Conservation (phyloP, 2,329 filamentous ascomycete species). For the Beauveria pseudobassiana region DNA sequence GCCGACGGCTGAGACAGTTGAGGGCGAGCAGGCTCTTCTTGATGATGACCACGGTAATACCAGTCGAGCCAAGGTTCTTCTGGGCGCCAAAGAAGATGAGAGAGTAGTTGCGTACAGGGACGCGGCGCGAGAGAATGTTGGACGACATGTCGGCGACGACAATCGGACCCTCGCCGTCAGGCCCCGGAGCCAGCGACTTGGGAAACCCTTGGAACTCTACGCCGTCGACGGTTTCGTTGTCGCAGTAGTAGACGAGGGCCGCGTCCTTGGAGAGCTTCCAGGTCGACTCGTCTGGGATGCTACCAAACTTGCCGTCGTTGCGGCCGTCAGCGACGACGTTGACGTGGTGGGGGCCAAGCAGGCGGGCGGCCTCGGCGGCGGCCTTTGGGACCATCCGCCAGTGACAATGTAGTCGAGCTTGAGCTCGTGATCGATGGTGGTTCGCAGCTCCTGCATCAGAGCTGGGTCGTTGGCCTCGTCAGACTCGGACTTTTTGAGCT, state of each 20-base stretch:
- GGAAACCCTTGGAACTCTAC: slow-evolving; percentile 82
- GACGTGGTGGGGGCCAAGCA: slow-evolving; percentile 71
- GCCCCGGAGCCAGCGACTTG: slow-evolving; percentile 47
- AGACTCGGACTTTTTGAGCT: slow-evolving; percentile 43
- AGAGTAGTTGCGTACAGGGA: slow-evolving; percentile 73
- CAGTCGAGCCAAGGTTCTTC: slow-evolving; percentile 85
- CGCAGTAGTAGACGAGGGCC: slow-evolving; percentile 80
- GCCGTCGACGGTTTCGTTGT: slow-evolving; percentile 91
- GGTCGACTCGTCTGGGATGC: slow-evolving; percentile 66
- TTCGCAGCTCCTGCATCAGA: slow-evolving; percentile 51
- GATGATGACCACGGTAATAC: slow-evolving; percentile 79
- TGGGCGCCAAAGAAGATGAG: slow-evolving; percentile 89
- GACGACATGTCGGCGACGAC: slow-evolving; percentile 91
- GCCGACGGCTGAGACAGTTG: slow-evolving; percentile 57
- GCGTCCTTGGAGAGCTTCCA: slow-evolving; percentile 67
- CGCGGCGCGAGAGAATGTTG: slow-evolving; percentile 77
- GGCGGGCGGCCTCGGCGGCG: slow-evolving; percentile 68
- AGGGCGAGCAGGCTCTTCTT: slow-evolving; percentile 71
- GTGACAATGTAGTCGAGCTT: slow-evolving; percentile 87
- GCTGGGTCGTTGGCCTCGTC: slow-evolving; percentile 40
- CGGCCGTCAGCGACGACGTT: slow-evolving; percentile 69
- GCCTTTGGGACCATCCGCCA: slow-evolving; percentile 81
- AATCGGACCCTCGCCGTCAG: slow-evolving; percentile 59
- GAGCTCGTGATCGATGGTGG: slow-evolving; percentile 60
- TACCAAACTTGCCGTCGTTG: slow-evolving; percentile 71